Conservation (phyloP, 495 filamentous ascomycete genomes). For the Aspergillus kassunensis region DNA sequence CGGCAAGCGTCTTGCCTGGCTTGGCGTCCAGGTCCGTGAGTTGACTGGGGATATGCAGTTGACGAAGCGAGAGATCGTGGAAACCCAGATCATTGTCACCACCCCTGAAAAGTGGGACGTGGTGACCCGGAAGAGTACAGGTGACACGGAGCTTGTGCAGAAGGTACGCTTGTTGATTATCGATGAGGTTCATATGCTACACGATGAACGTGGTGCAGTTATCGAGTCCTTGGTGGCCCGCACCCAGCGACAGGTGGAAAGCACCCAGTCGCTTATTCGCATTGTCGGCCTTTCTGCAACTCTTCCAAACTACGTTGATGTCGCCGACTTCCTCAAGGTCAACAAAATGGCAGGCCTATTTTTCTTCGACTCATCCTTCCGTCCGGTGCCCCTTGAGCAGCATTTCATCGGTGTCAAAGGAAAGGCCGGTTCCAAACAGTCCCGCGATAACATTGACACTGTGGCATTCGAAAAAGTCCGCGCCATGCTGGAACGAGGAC, state of each 20-base stretch:
- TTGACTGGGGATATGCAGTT: constrained; percentile 98
- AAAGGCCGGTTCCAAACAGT: constrained; percentile 72
- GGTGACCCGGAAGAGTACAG: constrained; percentile 91
- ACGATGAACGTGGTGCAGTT: constrained; percentile 94
- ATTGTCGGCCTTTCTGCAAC: constrained; percentile 95
- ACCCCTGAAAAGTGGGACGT: constrained; percentile 99
- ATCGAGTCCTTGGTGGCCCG: constrained; percentile 92
- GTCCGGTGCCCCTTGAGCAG: constrained; percentile 93
- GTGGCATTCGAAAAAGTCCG: constrained; percentile 92
- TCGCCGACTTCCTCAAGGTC: constrained; percentile 93
- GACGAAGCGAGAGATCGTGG: constrained; percentile 90
- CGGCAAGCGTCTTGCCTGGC: constrained; percentile 87
- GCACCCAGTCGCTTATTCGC: constrained; percentile 93
- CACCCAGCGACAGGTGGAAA: constrained; percentile 94
- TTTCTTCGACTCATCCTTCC: constrained; percentile 94
- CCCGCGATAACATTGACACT: constrained; percentile 81
- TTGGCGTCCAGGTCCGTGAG: constrained; percentile 84
- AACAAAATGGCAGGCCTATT: constrained; percentile 92
- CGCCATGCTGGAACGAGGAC: constrained; percentile 79
- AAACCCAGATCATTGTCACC: constrained; percentile 97
- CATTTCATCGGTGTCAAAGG: constrained; percentile 96
- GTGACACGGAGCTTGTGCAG: constrained; percentile 95
- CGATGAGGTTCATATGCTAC: constrained; percentile 99
- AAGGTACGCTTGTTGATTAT: constrained; percentile 96
- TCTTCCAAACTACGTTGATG: constrained; percentile 92